Base-by-base conservation (phyloP, 2,329 filamentous ascomycete genomes). In the Alternaria panax region DNA sequence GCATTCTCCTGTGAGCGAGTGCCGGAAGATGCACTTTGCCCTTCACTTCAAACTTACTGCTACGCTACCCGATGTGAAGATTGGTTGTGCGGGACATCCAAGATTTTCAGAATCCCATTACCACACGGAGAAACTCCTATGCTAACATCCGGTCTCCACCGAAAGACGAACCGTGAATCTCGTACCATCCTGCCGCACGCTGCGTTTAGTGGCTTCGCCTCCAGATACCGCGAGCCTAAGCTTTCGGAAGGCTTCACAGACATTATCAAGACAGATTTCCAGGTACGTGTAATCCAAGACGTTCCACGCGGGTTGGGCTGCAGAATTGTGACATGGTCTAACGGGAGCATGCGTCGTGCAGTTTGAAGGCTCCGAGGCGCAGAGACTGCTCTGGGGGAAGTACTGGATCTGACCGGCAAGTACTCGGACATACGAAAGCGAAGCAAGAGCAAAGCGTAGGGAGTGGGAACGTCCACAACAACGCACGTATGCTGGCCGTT, bases 211-310 rank as follows among this genome's bases (percentile, higher is more conserved):
- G 86, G 88, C 12, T 99, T 92, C 73, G 81, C 83, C 16, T 86
- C 88, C 8, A 86, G 92, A 53, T 95, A 92, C 78, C 87, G 88
- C 65, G 85, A 89, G 66, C 95, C 94, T 0, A 85, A 84, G 38
- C 60, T 85, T 1, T 84, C 86, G 12, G 95, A 99, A 79, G 94
- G 94, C 0, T 97, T 97, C 70, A 81, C 90, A 64, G 92, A 97
- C 66, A 86, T 99, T 34, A 82, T 86, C 1, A 86, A 87, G 54
- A 81, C 96, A 0, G 86, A 90, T 30, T 99, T 99, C 71, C 78
- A 85, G 80, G 85, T 87, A 80, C 38, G 80, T 75, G 46, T 45
- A 41, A 59, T 53, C 50, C 51, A 32, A 54, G 41, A 40, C 43
- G 11, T 52, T 46, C 53, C 38, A 42, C 45, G 41, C 22, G 28